Base-by-base conservation (phyloP, 495 filamentous ascomycete genomes). In the Xylaria bambusicola region DNA sequence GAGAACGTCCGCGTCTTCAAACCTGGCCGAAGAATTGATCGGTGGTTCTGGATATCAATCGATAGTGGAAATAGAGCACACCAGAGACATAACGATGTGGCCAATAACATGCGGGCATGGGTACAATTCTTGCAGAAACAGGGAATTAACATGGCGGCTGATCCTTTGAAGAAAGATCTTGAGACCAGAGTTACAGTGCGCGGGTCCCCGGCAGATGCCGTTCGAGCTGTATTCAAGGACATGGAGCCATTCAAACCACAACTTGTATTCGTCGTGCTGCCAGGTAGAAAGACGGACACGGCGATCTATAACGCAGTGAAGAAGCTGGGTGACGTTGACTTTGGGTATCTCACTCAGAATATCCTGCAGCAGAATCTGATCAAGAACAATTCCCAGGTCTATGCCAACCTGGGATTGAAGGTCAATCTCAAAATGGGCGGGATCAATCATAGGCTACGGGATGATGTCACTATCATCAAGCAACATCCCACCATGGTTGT, bases 371-470 rank as follows among this genome's bases (percentile, higher is more conserved):
- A 71, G 2, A 87, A 88, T 56, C 66, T 91, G 49, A 36, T 60
- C 13, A 77, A 78, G 36, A 46, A 40, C 0, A 64, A 66, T 8
- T 65, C 74, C 0, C 73, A 80, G 35, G 91, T 89, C 65, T 84
- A 84, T 35, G 87, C 87, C 62, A 96, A 95, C 59, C 77, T 93
- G 1, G 88, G 76, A 5, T 71, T 95, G 20, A 96, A 93, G 69
- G 83, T 95, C 73, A 97, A 97, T 68, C 71, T 95, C 44, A 97
- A 97, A 73, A 79, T 88, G 56, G 91, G 91, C 6, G 93, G 93
- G 0, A 71, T 79, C 18, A 96, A 96, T 60, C 91, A 96, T 65
- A 68, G 64, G 4, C 65, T 96, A 0, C 61, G 70, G 0, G 46
- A 71, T 0, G 59, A 70, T 0, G 77, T 87, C 2, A 79, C 77